phyloP scores from a whole-genome alignment of 176 grass and related monocot genomes.

The Microstegium vimineum region DNA sequence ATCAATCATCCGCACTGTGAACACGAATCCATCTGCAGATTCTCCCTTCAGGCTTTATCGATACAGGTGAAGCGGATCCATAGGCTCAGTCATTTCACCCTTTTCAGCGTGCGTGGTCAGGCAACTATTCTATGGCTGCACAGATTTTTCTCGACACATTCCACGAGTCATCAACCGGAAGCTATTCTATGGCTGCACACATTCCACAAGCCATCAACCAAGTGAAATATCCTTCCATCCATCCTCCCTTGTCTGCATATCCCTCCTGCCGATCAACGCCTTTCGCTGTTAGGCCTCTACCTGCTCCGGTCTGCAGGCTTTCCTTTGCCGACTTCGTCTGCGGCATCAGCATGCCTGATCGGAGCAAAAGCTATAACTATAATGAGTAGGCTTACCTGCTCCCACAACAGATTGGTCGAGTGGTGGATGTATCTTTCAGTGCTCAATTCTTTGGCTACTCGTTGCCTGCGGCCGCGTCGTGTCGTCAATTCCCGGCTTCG shows the following conservation, averaged over 20 bases:
- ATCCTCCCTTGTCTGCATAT: background rate
- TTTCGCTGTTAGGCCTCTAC: conserved; percentile 12
- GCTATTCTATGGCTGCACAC: background rate
- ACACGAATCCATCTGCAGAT: conserved; percentile 19
- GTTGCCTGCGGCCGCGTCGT: background rate
- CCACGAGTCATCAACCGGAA: background rate
- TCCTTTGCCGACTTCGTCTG: conserved; percentile 21
- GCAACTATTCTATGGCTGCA: background rate
- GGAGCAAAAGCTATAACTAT: conserved; percentile 9
- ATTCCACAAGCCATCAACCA: background rate
- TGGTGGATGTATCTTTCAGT: conserved; percentile 28
- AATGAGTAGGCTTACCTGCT: conserved; percentile 10
- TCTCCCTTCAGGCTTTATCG: background rate
- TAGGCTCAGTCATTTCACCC: background rate
- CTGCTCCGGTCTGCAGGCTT: conserved; percentile 21
- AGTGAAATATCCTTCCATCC: background rate
- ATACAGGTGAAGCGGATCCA: background rate
- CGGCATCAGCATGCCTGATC: conserved; percentile 25
- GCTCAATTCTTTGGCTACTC: background rate
- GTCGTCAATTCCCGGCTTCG: background rate
- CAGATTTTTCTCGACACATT: too few species aligned
- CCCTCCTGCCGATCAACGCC: background rate
- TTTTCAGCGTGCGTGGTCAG: conserved; percentile 12
- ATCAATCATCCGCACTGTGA: background rate
- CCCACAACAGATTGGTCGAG: conserved; percentile 2